Percentiles rank a stretch among this genome's conserved stretches.
These are phyloP conservation scores for Macrophomina phaseolina DNA, from an alignment of 2,329 filamentous ascomycete genomes.

Conservation along the genomic window DNA sequence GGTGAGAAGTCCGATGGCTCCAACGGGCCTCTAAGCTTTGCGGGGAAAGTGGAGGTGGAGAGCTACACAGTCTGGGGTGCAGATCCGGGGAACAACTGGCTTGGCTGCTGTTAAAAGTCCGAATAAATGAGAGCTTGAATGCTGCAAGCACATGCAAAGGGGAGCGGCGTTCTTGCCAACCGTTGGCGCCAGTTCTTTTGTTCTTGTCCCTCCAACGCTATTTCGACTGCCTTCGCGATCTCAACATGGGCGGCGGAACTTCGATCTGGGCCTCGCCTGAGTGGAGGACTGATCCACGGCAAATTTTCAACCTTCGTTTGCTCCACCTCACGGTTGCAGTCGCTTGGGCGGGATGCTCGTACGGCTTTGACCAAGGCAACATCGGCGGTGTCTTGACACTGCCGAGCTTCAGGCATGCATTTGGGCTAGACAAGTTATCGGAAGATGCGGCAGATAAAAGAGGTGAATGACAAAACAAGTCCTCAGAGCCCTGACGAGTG, in stretches of 20 bases:
- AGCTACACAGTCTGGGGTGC: neutral
- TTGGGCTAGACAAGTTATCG: conserved; percentile 42
- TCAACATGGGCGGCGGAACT: conserved; percentile 47
- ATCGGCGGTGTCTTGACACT: conserved; percentile 49
- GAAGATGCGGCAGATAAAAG: conserved; percentile 35
- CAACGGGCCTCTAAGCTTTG: neutral
- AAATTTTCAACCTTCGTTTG: conserved; percentile 47
- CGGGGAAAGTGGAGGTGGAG: conserved; percentile 8
- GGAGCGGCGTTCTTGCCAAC: neutral
- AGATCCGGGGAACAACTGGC: neutral
- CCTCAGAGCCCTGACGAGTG: neutral
- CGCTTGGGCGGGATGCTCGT: conserved; percentile 47
- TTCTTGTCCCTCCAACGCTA: too few species aligned
- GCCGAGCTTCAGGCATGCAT: conserved; percentile 44
- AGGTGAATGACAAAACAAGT: conserved; percentile 16
- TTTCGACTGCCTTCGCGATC: neutral
- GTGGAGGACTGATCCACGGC: conserved; percentile 43
- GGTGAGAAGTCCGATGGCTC: conserved; percentile 5
- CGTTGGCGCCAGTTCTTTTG: neutral
- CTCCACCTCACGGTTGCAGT: conserved; percentile 42
- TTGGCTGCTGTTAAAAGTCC: neutral
- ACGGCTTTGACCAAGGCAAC: conserved; percentile 50
- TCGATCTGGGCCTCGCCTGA: conserved; percentile 48
- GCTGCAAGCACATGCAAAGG: neutral
- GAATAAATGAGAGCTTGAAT: neutral